Conservation (phyloP, 352 stramenopile species). For the Halophytophthora batemanensis region DNA sequence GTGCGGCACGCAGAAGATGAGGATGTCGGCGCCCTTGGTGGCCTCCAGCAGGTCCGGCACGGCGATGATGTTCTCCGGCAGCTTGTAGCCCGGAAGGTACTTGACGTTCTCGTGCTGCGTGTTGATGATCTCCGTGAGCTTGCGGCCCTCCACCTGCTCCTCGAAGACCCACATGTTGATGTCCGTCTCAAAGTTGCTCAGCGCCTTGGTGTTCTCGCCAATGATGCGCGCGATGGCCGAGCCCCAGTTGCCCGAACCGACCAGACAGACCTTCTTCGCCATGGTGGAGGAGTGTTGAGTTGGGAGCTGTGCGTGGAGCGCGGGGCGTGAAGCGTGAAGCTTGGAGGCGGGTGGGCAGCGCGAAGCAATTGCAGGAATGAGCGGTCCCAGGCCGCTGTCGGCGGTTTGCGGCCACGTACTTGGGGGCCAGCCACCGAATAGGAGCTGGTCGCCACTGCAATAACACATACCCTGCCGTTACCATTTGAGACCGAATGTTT, state of each 20-base stretch:
- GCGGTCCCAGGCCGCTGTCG: background rate
- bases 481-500: conserved; percentile 10
- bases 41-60: conserved; percentile 90
- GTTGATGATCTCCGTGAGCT: conserved; percentile 97
- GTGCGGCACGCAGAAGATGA: conserved; percentile 97
- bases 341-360: conserved; percentile 10
- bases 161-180: conserved; percentile 98
- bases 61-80: conserved; percentile 93
- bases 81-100: conserved; percentile 85
- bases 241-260: conserved; percentile 82
- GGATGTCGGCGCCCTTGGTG: conserved; percentile 86
- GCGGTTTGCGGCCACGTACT: too few relatives aligned
- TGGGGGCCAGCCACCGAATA: background rate
- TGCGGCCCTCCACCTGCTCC: conserved; percentile 82
- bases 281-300: conserved; percentile 26
- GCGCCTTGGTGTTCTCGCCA: conserved; percentile 64
- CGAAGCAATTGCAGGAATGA: conserved; percentile 26
- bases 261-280: conserved; percentile 70
- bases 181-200: conserved; percentile 73
- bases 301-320: conserved; percentile 2
- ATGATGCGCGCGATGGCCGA: conserved; percentile 83
- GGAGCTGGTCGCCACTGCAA: background rate
- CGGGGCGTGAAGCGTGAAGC: background rate
- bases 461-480: conserved; percentile 7
- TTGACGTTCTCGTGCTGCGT: conserved; percentile 97